Base-by-base conservation (phyloP, 1,139 yeast genomes). In the Groenewaldozyma auringiensis region DNA sequence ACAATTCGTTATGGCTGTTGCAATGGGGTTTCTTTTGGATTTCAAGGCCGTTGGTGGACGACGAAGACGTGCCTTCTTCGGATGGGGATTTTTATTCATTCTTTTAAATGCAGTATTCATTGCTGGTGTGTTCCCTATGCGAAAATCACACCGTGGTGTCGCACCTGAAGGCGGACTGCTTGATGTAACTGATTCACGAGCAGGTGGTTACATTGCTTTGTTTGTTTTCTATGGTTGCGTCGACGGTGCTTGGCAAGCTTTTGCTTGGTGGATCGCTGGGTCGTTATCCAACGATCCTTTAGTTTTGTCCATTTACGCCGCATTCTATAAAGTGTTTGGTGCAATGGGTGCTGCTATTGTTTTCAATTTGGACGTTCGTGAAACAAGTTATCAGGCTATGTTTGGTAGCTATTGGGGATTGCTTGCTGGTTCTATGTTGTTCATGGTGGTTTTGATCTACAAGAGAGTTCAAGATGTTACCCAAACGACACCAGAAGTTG, bases 281-380 rank as follows among this genome's bases (percentile, higher is more conserved):
- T 70, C 78, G 25, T 58, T 76, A 48, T 70, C 79, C 42, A 76
- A 76, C 56, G 73, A 72, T 58, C 76, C 80, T 22, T 69, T 71
- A 62, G 74, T 69, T 55, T 63, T 69, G 36, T 76, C 80, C 8
- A 66, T 75, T 50, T 74, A 74, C 52, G 78, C 77, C 36, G 79
- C 79, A 42, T 72, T 72, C 59, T 76, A 73, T 64, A 76, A 76
- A 62, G 76, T 78, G 49, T 61, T 75, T 44, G 81, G 76, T 60
- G 71, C 76, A 25, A 78, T 78, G 8, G 79, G 76, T 58, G 75
- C 77, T 33, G 80, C 78, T 21, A 64, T 76, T 51, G 74, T 71
- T 8, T 76, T 79, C 78, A 67, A 78, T 3, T 17, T 21, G 9
- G 43, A 40, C 22, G 29, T 40, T 16, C 29, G 40, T 21, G 22